Conservation (phyloP, 1,139 yeast species). For the Lodderomyces margitis region DNA sequence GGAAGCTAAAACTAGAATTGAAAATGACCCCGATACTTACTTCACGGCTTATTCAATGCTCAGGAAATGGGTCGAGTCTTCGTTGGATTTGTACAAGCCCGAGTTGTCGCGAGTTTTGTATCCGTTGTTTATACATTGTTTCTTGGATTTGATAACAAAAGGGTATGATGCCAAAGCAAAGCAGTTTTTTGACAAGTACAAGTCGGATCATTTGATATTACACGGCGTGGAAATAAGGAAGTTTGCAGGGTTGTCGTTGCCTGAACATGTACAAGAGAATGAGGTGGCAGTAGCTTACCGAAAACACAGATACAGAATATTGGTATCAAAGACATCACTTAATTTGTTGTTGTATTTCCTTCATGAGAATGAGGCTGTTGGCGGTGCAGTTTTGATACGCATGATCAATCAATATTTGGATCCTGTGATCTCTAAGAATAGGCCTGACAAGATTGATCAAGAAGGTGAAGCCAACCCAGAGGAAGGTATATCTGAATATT, state of each 20-base stretch:
- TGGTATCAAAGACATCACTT: conserved; percentile 80
- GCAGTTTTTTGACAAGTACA: conserved; percentile 70
- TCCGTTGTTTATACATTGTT: conserved; percentile 89
- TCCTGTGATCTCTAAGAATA: conserved; percentile 55
- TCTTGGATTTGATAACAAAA: conserved; percentile 71
- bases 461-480: conserved; percentile 53
- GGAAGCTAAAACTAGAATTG: conserved; percentile 40
- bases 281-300: conserved; percentile 76
- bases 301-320: conserved; percentile 68
- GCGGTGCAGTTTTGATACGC: conserved; percentile 85
- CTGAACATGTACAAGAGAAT: conserved; percentile 81
- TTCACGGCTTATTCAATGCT: conserved; percentile 75
- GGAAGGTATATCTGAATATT: conserved; percentile 64
- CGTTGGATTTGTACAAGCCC: conserved; percentile 88
- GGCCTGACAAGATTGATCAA: conserved; percentile 45
- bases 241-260: conserved; percentile 70
- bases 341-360: conserved; percentile 81
- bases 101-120: conserved; percentile 80
- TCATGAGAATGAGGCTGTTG: conserved; percentile 89
- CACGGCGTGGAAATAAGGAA: conserved; percentile 78
- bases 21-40: conserved; percentile 66
- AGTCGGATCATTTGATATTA: conserved; percentile 67
- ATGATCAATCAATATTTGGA: conserved; percentile 84
- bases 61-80: conserved; percentile 86
- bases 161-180: conserved; percentile 62